phyloP scores from a whole-genome alignment of 257 asterid species.

The Scutellaria galericulata region DNA sequence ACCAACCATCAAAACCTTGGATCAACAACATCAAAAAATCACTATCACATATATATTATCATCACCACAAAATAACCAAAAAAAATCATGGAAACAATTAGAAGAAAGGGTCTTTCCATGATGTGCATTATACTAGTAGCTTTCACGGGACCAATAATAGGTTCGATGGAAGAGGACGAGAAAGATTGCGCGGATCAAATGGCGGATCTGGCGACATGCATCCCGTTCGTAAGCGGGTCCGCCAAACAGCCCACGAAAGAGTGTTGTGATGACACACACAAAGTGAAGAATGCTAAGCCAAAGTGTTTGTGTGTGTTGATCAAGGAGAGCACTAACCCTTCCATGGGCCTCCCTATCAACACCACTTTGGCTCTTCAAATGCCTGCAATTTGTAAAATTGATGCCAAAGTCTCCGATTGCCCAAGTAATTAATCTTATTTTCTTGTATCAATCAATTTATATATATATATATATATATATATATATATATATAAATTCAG shows the following conservation, averaged over 20 bases:
- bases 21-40: no score
- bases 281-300: slow-evolving; percentile 56
- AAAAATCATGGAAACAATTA: not conserved
- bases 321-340: slow-evolving; percentile 69
- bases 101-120: slow-evolving; percentile 8
- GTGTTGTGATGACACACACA: slow-evolving; percentile 57
- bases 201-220: slow-evolving; percentile 57
- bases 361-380: slow-evolving; percentile 72
- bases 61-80: no score
- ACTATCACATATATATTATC: no score
- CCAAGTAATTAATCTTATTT: slow-evolving; percentile 50
- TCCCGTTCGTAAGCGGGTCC: slow-evolving; percentile 67
- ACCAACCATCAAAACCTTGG: no score
- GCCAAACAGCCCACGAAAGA: slow-evolving; percentile 60
- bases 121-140: slow-evolving; percentile 31
- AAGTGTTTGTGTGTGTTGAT: slow-evolving; percentile 74
- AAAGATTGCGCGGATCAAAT: slow-evolving; percentile 69
- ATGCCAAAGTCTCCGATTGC: slow-evolving; percentile 70
- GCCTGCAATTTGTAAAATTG: slow-evolving; percentile 61
- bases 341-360: slow-evolving; percentile 66
- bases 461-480: not conserved
- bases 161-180: slow-evolving; percentile 56
- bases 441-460: not conserved
- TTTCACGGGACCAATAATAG: slow-evolving; percentile 26
- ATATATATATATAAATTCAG: no score